Evolutionary conservation across 1,284 basidiomycete species (phyloP).

Genomic region (Cutaneotrichosporon sp.): DNA sequence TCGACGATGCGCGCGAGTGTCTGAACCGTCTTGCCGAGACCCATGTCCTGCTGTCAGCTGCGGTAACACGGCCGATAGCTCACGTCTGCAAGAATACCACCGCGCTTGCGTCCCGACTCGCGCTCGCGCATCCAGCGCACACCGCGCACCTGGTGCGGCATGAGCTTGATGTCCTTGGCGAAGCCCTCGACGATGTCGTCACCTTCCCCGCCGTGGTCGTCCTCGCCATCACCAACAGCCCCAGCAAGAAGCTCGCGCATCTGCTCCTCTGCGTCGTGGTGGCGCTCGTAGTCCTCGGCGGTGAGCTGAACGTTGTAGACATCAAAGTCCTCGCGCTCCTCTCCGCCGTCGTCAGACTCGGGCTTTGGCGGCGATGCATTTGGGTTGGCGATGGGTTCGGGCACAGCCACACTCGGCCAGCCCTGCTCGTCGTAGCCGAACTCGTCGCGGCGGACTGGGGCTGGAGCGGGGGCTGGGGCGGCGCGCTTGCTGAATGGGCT

Average conservation of each 20-base stretch:
- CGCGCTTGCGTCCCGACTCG: slow-evolving; percentile 73
- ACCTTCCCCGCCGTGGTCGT: slow-evolving; percentile 56
- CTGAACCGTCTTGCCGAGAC: slow-evolving; percentile 90
- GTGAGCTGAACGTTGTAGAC: slow-evolving; percentile 36
- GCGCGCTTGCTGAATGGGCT: slow-evolving; percentile 11
- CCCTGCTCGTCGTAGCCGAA: slow-evolving; percentile 22
- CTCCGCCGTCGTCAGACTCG: slow-evolving; percentile 24
- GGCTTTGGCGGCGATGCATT: not conserved
- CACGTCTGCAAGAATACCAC: slow-evolving; percentile 90
- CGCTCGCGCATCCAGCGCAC: slow-evolving; percentile 84
- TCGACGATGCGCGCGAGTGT: slow-evolving; percentile 80
- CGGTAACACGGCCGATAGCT: too few species aligned
- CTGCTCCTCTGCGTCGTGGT: slow-evolving; percentile 60
- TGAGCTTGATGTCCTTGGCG: slow-evolving; percentile 64
- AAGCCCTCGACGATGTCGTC: slow-evolving; percentile 74
- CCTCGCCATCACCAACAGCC: slow-evolving; percentile 53
- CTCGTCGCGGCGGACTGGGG: slow-evolving; percentile 14
- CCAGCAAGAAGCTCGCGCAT: slow-evolving; percentile 56
- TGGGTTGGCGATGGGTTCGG: not conserved
- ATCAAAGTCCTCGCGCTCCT: slow-evolving; percentile 43
- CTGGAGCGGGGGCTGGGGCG: too few species aligned
- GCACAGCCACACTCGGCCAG: slow-evolving; percentile 23
- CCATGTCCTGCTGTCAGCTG: slow-evolving; percentile 54
- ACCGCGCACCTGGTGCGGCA: slow-evolving; percentile 83
- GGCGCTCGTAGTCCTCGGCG: slow-evolving; percentile 38